Base-by-base conservation (phyloP, 257 asterid species). In the Thymus mandschuricus region DNA sequence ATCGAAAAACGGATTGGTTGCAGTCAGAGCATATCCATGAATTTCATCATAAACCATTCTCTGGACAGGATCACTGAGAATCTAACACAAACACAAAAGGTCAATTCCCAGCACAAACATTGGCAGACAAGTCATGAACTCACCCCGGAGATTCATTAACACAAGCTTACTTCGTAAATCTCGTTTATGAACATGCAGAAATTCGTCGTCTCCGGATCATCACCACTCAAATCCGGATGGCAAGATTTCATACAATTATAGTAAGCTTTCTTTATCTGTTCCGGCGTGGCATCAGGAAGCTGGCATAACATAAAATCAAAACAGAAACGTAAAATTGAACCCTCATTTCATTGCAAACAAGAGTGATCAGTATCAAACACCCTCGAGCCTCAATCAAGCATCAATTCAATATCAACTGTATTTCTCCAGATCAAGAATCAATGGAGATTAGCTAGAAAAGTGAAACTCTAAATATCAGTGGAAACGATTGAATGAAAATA, bases 21-120 rank as follows among this genome's bases (percentile, higher is more conserved):
- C 99, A 30, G 97, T 88, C 75, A 87, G 83, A 56, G 96, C 83
- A 71, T 95, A 89, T 52, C 99, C 99, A 75, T 95, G 98, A 73
- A 95, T 92, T 82, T 95, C 96, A 78, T 95, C 99, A 71, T 92
- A 95, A 48, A 95, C 88, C 91, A 78, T 86, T 68, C 99, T 80
- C 82, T 95, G 99, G 75, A 89, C 89, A 3, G 99, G 99, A 75
- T 95, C 99, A 77, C 98, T 92, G 66, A 95, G 98, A 85, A 95
- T 84, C 99, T 95, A 79, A 88, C 60, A 76, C 52, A 74, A 4
- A 72, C 52, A 74, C 10, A 72, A 68, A 35, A 27, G 33, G 34
- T 71, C 73, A 76, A 43, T 69, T 76, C 50, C 71, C 55, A 70
- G 58, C 77, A 74, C 48, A 64, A 67, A 31, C 38, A 33, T 46